A percentile compares a stretch with the other conserved stretches of the same genome.
Evolutionary conservation across 2,329 filamentous ascomycete genomes (phyloP).

Genomic region (Tetracladium maxilliforme): DNA sequence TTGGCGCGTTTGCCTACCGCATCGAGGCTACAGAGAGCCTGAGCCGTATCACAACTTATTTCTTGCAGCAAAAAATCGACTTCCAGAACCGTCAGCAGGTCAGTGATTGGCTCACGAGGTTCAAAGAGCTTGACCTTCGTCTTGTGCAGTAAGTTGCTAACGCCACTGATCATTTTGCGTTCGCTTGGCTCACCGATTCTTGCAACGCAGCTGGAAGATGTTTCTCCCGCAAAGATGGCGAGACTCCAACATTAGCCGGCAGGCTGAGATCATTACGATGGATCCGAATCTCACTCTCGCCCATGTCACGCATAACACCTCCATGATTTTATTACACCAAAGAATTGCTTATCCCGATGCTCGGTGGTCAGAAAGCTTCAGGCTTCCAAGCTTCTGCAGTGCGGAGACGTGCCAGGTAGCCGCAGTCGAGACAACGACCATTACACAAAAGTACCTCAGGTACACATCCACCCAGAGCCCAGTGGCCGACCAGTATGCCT

Average conservation of each 20-base stretch:
- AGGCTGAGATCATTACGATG: slow-evolving; percentile 12
- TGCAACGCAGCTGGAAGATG: slow-evolving; percentile 24
- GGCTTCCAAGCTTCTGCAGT: slow-evolving; percentile 12
- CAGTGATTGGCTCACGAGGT: slow-evolving; percentile 25
- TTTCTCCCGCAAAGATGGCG: slow-evolving; percentile 26
- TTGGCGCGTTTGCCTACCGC: slow-evolving; percentile 29
- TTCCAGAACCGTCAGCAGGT: slow-evolving; percentile 21
- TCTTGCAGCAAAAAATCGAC: slow-evolving; percentile 26
- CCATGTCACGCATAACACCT: slow-evolving; percentile 17
- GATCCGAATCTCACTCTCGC: slow-evolving; percentile 19
- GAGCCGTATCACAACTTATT: slow-evolving; percentile 26
- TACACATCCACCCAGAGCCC: slow-evolving; percentile 7
- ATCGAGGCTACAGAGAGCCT: slow-evolving; percentile 30
- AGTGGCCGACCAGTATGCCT: slow-evolving; percentile 11
- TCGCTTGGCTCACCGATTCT: neutral
- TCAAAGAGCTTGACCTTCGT: slow-evolving; percentile 30
- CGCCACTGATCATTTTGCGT: neutral
- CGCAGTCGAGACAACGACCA: slow-evolving; percentile 14
- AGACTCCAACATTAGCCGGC: slow-evolving; percentile 14
- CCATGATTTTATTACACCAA: slow-evolving; percentile 18
- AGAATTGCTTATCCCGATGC: slow-evolving; percentile 14
- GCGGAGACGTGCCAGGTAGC: slow-evolving; percentile 16
- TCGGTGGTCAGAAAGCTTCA: slow-evolving; percentile 8
- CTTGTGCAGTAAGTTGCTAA: slow-evolving; percentile 21
- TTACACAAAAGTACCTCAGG: slow-evolving; percentile 14